Evolutionary conservation across 169 alveolate species (phyloP).

Genomic region (Plasmodium coatneyi): DNA sequence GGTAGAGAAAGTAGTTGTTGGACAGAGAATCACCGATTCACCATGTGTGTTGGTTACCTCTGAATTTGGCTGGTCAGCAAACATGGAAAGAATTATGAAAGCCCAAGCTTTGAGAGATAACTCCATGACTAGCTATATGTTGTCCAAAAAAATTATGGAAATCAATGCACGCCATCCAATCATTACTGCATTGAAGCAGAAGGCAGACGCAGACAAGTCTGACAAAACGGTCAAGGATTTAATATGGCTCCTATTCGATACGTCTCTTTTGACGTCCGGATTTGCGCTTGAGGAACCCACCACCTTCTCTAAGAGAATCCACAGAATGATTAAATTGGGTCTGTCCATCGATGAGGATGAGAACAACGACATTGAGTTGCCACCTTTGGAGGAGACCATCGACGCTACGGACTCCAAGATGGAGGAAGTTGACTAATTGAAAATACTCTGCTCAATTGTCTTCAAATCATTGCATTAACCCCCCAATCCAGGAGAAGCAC

Average conservation of each 20-base stretch:
- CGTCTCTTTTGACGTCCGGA: conserved; percentile 98
- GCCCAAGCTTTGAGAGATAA: conserved; percentile 99
- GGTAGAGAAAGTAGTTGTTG: conserved; percentile 98
- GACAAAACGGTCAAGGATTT: conserved; percentile 99
- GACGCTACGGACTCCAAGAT: conserved; percentile 93
- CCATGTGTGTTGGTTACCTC: conserved; percentile 99
- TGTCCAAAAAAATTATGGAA: conserved; percentile 99
- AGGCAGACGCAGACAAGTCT: conserved; percentile 96
- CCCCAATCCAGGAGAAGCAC: background rate
- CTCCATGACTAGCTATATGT: conserved; percentile 96
- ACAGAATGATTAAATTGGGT: conserved; percentile 99
- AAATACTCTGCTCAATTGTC: background rate
- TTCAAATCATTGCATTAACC: background rate
- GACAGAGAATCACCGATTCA: conserved; percentile 97
- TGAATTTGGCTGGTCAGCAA: conserved; percentile 99
- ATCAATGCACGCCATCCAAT: conserved; percentile 98
- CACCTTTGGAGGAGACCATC: conserved; percentile 92
- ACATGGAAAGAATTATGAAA: conserved; percentile 99
- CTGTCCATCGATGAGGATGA: conserved; percentile 97
- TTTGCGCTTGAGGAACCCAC: conserved; percentile 99
- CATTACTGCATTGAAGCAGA: conserved; percentile 96
- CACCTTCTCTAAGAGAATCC: conserved; percentile 98
- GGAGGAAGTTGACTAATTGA: conserved; percentile 95
- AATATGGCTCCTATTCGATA: conserved; percentile 98
- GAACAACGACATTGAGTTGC: conserved; percentile 90